Base-by-base conservation (phyloP, 805 yeast species). In the Kazachstania africana region DNA sequence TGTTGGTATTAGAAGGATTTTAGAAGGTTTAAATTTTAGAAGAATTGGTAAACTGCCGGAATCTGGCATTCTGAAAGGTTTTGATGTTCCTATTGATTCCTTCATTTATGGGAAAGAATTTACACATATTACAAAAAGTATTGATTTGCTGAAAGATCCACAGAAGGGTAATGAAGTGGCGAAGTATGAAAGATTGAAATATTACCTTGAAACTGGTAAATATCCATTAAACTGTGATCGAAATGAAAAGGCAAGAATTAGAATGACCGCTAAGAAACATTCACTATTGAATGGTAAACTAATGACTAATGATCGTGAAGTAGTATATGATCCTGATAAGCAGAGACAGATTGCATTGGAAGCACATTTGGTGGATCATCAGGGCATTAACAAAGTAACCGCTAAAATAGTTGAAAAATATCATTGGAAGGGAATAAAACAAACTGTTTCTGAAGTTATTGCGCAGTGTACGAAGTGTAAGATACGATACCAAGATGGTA, bases 361-460 rank as follows among this genome's bases (percentile, higher is more conserved):
- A 27, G 59, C 73, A 14, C 98, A 88, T 51, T 50, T 66, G 39
- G 55, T 66, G 14, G 70, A 67, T 27, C 98, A 88, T 50, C 77
- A 77, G 9, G 97, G 97, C 8, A 84, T 88, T 39, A 88, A 88
- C 58, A 82, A 78, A 47, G 77, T 94, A 2, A 85, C 95, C 0
- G 61, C 88, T 0, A 59, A 69, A 12, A 71, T 91, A 12, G 71
- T 87, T 1, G 91, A 80, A 39, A 70, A 71, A 43, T 88, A 80
- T 44, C 94, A 84, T 53, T 88, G 97, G 96, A 72, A 84, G 1
- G 70, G 94, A 31, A 80, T 88, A 40, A 87, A 91, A 55, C 84
- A 74, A 35, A 83, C 95, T 0, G 95, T 82, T 1, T 75, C 80
- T 1, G 72, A 74, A 19, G 88, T 83, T 1, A 75, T 87, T 32